Evolutionary conservation across 2,329 filamentous ascomycete species (phyloP), one percentile per base, ranked within the genome.

Genomic region (Shiraia bambusicola): DNA sequence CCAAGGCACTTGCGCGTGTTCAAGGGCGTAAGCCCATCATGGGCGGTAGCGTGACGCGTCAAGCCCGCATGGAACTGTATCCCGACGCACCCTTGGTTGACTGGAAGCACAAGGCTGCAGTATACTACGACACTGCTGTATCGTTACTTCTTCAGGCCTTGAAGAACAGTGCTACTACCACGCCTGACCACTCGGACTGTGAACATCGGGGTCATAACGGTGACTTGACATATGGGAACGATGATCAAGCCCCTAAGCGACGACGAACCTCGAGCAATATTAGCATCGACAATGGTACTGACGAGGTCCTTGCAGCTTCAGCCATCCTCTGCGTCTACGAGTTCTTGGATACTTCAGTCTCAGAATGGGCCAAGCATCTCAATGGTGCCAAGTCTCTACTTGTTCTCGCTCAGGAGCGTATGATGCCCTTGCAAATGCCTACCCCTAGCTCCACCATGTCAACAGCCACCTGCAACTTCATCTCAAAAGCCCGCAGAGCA

Each of bases 311-410:
- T 15, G 81, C 82, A 7, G 81, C 83, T 2, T 82, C 82, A 2
- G 81, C 82, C 0, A 84, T 86, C 11, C 65, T 87, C 2, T 85
- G 81, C 44, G 79, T 83, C 0, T 86, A 85, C 56, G 83, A 86
- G 49, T 81, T 85, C 44, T 69, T 86, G n/a, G 81, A 85, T 59
- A 79, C 80, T 1, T 83, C 80, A 1, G 78, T 77, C 2, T 73
- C 75, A 0, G 81, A 82, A 14, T 86, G 82, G 82, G 76, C 77
- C 24, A 73, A 80, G 3, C 83, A 86, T 67, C 66, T 86, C 5
- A 84, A 80, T 50, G 82, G 82, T 1, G 78, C 84, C 0, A 84
- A 84, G 49, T 79, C 80, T 0, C 69, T 86, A 14, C 74, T 84
- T 38, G 79, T 76, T 30, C 69, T 79, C 39, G 73, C 75, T 3